Conservation (phyloP, 2,329 filamentous ascomycete genomes). For the Penicillium sp. region DNA sequence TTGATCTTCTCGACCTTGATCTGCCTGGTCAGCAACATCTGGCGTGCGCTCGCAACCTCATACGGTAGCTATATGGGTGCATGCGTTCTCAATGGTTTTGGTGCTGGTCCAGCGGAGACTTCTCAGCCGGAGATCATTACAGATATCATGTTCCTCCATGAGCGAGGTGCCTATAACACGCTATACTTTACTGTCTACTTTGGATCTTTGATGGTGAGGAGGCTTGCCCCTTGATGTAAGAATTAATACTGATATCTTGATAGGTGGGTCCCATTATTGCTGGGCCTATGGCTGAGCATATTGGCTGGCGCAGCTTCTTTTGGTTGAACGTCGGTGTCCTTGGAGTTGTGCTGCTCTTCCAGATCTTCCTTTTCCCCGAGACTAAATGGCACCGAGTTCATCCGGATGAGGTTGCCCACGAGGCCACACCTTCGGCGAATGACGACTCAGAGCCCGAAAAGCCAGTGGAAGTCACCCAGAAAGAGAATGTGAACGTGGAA, state of each 20-base stretch:
- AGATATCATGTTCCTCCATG: slow-evolving; percentile 69
- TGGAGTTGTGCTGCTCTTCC: slow-evolving; percentile 57
- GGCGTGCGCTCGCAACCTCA: slow-evolving; percentile 62
- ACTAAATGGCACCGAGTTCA: slow-evolving; percentile 63
- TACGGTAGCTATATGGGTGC: slow-evolving; percentile 70
- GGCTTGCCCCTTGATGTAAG: slow-evolving; percentile 19
- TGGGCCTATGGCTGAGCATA: slow-evolving; percentile 64
- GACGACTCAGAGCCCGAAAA: slow-evolving; percentile 29
- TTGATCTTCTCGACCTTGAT: slow-evolving; percentile 60
- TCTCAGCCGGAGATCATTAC: slow-evolving; percentile 68
- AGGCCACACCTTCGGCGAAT: background rate
- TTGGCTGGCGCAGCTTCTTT: slow-evolving; percentile 69
- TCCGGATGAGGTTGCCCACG: slow-evolving; percentile 28
- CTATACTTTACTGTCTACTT: slow-evolving; percentile 69
- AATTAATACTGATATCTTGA: slow-evolving; percentile 28
- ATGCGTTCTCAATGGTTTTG: slow-evolving; percentile 66
- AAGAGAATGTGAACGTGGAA: slow-evolving; percentile 29
- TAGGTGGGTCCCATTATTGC: slow-evolving; percentile 63
- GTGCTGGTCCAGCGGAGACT: slow-evolving; percentile 67
- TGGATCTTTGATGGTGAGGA: slow-evolving; percentile 62
- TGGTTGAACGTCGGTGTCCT: slow-evolving; percentile 68
- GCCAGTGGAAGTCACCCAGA: slow-evolving; percentile 13
- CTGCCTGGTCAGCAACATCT: slow-evolving; percentile 61
- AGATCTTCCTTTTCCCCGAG: slow-evolving; percentile 67
- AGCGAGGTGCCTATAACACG: slow-evolving; percentile 67